Conservation (phyloP, 1,284 basidiomycete genomes). For the Mycena citricolor region DNA sequence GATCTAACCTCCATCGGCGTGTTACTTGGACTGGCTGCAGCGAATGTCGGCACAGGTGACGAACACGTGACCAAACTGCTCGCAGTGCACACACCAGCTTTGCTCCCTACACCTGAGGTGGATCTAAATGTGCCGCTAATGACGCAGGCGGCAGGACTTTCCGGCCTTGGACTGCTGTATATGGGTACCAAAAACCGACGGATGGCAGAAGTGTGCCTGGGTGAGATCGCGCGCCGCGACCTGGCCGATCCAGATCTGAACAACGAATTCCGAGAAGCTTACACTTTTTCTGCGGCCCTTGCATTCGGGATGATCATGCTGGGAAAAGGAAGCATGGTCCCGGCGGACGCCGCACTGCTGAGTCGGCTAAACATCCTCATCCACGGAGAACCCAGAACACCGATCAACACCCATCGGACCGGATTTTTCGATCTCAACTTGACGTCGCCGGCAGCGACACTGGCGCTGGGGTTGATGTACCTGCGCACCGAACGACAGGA, state of each 20-base stretch:
- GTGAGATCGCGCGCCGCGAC: slow-evolving; percentile 79
- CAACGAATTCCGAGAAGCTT: slow-evolving; percentile 87
- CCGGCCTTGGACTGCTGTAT: slow-evolving; percentile 89
- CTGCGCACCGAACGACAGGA: slow-evolving; percentile 82
- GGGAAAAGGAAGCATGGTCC: slow-evolving; percentile 76
- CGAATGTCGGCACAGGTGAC: slow-evolving; percentile 88
- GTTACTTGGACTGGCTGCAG: slow-evolving; percentile 87
- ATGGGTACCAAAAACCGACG: slow-evolving; percentile 84
- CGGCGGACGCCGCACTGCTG: slow-evolving; percentile 73
- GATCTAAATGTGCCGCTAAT: slow-evolving; percentile 89
- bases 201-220: slow-evolving; percentile 90
- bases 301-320: slow-evolving; percentile 97
- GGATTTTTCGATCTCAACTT: slow-evolving; percentile 74
- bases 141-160: slow-evolving; percentile 87
- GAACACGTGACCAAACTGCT: slow-evolving; percentile 87
- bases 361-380: slow-evolving; percentile 68
- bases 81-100: slow-evolving; percentile 89
- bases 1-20: slow-evolving; percentile 93
- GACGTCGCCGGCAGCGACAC: slow-evolving; percentile 87
- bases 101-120: slow-evolving; percentile 84
- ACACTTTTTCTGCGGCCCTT: slow-evolving; percentile 85
- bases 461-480: slow-evolving; percentile 92
- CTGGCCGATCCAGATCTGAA: slow-evolving; percentile 79
- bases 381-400: slow-evolving; percentile 60
- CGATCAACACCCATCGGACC: slow-evolving; percentile 35